Base-by-base conservation (phyloP, 129 eudicot species). In the Apium graveolens region DNA sequence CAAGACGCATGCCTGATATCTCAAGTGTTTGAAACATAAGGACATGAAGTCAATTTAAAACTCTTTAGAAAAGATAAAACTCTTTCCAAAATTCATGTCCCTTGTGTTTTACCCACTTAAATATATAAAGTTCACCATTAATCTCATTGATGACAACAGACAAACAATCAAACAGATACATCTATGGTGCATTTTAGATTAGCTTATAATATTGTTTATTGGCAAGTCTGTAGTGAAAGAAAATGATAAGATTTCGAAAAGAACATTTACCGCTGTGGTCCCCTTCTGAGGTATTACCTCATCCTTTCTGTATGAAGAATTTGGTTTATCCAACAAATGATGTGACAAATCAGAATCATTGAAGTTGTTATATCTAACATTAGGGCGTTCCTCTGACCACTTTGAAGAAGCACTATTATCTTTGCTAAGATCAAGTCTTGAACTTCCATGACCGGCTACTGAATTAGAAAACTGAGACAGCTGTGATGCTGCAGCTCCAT, bases 391-490 rank as follows among this genome's bases (percentile, higher is more conserved):
- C 78, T 83, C 93, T 0, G 80, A 85, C 97, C 91, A 91, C 39
- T 87, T 62, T 41, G 87, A 70, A 83, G 83, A 84, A 74, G 83
- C 75, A 76, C 84, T 83, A 31, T 79, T 69, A 34, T 86, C 92
- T 75, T 87, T 85, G 81, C 91, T 85, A 66, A 78, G 80, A 80
- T 90, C 97, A 80, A 89, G 83, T 70, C 87, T 81, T 65, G 91
- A 90, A 81, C 90, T 84, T 75, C 97, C 97, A 79, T 81, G 91
- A 78, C 84, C 86, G 5, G 96, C 96, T 71, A 92, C 89, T 18
- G 97, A 92, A 72, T 81, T 90, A 70, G 97, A 92, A 79, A 90
- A 92, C 75, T 83, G 81, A 49, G 96, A 88, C 80, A 92, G 76
- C 7, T 85, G 90, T n/a, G 88, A 83, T 11, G 85, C 87, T 27